Percentiles rank a stretch among this genome's conserved stretches.
phyloP scores from a whole-genome alignment of 2,329 filamentous ascomycete species.

The Aspergillus versicolor region DNA sequence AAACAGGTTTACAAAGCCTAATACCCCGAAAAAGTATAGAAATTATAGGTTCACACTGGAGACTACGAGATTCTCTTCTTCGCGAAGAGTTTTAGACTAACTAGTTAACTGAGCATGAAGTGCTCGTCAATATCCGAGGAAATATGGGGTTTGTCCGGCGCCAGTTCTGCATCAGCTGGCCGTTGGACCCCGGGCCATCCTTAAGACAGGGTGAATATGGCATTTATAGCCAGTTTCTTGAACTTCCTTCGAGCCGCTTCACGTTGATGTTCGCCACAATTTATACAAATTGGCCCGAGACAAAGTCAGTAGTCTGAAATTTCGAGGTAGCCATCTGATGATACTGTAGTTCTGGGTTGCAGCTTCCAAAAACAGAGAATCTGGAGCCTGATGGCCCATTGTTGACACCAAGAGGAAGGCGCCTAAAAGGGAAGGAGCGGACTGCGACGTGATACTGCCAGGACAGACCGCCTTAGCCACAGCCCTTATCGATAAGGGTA shows the following conservation, averaged over 20 bases:
- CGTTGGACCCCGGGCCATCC: background rate
- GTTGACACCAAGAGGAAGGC: background rate
- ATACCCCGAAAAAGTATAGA: too few species aligned
- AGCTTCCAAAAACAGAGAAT: background rate
- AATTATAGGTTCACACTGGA: too few species aligned
- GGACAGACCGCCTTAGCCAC: background rate
- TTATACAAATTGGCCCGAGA: background rate
- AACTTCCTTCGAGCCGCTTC: constrained; percentile 1
- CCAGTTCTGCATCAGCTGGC: background rate
- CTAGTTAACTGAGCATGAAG: background rate
- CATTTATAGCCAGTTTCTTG: constrained; percentile 2
- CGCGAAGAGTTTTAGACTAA: too few species aligned
- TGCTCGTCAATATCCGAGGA: background rate
- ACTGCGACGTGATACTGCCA: background rate
- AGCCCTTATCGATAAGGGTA: constrained; percentile 32
- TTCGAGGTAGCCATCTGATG: background rate
- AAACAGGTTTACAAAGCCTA: too few species aligned
- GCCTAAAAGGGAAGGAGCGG: background rate
- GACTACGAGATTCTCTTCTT: too few species aligned
- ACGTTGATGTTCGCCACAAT: constrained; percentile 1
- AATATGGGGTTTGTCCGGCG: background rate
- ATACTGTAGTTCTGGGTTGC: background rate
- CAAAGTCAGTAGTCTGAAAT: too few species aligned
- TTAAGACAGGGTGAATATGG: constrained; percentile 1
- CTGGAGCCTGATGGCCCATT: background rate